Evolutionary conservation across 176 grass and related monocot species (phyloP).

Genomic region (Lolium perenne): DNA sequence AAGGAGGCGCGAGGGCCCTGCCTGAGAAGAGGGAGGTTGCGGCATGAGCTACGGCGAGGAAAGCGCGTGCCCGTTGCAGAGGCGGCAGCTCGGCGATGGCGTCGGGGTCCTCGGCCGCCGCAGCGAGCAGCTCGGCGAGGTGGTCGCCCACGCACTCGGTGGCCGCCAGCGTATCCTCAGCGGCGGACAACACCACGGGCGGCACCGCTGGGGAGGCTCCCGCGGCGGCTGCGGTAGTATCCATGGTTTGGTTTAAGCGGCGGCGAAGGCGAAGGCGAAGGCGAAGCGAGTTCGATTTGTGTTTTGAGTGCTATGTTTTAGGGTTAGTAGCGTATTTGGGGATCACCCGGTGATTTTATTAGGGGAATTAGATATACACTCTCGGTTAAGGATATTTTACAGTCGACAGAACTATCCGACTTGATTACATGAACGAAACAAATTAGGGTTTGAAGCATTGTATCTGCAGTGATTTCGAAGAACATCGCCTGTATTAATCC

Average conservation of each 20-base stretch:
- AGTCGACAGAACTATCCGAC: no score
- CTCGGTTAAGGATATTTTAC: no score
- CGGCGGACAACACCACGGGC: slow-evolving; percentile 51
- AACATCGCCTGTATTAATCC: no score
- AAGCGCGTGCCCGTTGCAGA: slow-evolving; percentile 63
- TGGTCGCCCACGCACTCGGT: slow-evolving; percentile 57
- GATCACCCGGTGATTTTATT: neutral
- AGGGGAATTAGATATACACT: no score
- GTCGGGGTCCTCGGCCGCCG: slow-evolving; percentile 57
- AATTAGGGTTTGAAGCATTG: no score
- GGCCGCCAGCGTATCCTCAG: slow-evolving; percentile 61
- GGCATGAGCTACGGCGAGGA: slow-evolving; percentile 73
- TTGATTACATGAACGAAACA: no score
- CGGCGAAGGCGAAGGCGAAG: slow-evolving; percentile 12
- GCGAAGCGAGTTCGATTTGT: neutral
- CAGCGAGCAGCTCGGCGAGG: slow-evolving; percentile 65
- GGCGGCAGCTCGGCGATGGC: slow-evolving; percentile 71
- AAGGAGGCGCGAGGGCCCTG: neutral
- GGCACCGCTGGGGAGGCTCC: slow-evolving; percentile 41
- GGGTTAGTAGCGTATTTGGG: neutral
- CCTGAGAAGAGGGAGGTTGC: slow-evolving; percentile 67
- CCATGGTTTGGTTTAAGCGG: slow-evolving; percentile 42
- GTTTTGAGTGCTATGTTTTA: neutral
- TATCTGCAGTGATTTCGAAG: no score
- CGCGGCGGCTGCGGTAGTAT: neutral